Evolutionary conservation across 2,329 filamentous ascomycete species (phyloP).

Genomic region (Paraphoma chrysanthemicola): DNA sequence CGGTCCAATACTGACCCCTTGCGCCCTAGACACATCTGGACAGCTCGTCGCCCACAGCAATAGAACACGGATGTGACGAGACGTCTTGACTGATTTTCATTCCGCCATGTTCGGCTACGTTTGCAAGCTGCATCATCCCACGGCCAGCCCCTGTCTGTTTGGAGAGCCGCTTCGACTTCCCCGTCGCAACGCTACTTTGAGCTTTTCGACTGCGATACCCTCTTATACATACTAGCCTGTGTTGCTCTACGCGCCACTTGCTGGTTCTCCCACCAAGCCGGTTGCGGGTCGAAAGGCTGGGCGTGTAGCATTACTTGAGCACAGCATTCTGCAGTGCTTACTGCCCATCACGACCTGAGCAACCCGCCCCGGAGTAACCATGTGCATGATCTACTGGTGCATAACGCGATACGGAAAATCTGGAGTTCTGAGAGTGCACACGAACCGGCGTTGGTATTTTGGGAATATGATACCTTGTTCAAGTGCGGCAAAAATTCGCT

Average conservation of each 20-base stretch:
- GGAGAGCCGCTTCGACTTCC: slow-evolving; percentile 5
- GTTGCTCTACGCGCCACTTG: slow-evolving; percentile 10
- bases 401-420: slow-evolving; percentile 23
- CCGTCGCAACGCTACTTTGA: slow-evolving; percentile 6
- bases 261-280: slow-evolving; percentile 9
- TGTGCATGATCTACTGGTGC: background rate
- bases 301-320: slow-evolving; percentile 5
- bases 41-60: slow-evolving; percentile 53
- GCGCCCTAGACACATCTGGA: slow-evolving; percentile 55
- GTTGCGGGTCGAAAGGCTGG: slow-evolving; percentile 4
- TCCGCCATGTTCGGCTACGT: slow-evolving; percentile 9
- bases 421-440: slow-evolving; percentile 34
- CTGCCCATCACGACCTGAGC: background rate
- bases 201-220: background rate
- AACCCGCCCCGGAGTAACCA: background rate
- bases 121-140: slow-evolving; percentile 13
- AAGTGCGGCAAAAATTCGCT: slow-evolving; percentile 8
- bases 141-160: background rate
- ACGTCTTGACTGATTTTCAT: slow-evolving; percentile 1
- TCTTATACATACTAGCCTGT: background rate
- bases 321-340: slow-evolving; percentile 1
- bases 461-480: slow-evolving; percentile 41
- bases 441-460: slow-evolving; percentile 35
- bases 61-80: slow-evolving; percentile 23
- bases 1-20: slow-evolving; percentile 37